Evolutionary conservation across 1,284 basidiomycete genomes (phyloP), one percentile per base, ranked within the genome.

Genomic region (Golubevia sp.): DNA sequence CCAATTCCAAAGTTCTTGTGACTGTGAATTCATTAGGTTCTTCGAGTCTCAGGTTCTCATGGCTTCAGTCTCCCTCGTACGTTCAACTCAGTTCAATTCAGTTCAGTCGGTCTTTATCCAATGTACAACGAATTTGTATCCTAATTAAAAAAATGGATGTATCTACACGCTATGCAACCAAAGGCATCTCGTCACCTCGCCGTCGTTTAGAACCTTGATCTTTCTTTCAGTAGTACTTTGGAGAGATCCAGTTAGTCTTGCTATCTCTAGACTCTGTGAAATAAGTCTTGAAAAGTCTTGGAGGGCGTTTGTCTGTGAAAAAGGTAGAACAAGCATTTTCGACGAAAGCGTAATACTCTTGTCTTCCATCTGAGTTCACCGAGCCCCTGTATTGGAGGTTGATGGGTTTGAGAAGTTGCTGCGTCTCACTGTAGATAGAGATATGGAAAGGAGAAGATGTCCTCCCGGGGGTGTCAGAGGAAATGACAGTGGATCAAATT

Each of bases 361-460:
- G 55, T 26, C 55, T 34, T 34, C 55, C 55, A 13, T 34, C 25
- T 4, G 55, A 56, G 55, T 56, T 49, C 34, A 27, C 27, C 13
- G 55, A 44, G 55, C 55, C 55, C 5, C 55, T 23, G 23, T 8
- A 56, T 34, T 56, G 55, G 55, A 56, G 55, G 25, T 56, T 56
- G 55, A 56, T 56, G 34, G 55, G 55, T 26, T 25, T 56, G 34
- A 20, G 18, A 13, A 56, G 55, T 27, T 56, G 23, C 30, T 56
- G 55, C 6, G 4, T 56, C 20, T 56, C 23, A 56, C 55, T 56
- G 55, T 21, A 8, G 21, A 27, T 5, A 26, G 34, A 18, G 52
- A 11, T 23, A 54, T 13, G 24, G n/a, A 55, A 20, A 55, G 25
- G 24, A 55, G 48, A 26, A 55, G 48, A n/a, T n/a, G n/a, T n/a